These are phyloP conservation scores for Handroanthus guayacan DNA, from an alignment of 257 asterid genomes.

Conservation along the genomic window DNA sequence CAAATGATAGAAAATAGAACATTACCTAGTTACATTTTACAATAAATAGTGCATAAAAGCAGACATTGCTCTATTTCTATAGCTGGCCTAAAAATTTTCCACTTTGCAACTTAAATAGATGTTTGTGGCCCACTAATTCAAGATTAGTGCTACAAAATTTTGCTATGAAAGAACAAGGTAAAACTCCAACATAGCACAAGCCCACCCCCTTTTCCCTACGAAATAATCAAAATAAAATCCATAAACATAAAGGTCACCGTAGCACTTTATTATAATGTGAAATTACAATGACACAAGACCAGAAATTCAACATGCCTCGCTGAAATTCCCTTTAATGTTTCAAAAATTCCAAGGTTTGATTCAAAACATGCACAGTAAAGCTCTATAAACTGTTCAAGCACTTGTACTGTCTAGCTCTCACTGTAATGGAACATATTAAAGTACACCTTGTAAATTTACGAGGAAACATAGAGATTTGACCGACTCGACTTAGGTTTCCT, in stretches of 20 bases:
- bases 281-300: constrained; percentile 10
- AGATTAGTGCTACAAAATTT: too few species aligned
- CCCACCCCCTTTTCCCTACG: too few species aligned
- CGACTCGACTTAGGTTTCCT: constrained; percentile 9
- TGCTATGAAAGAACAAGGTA: too few species aligned
- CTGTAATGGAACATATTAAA: constrained; percentile 38
- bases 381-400: constrained; percentile 31
- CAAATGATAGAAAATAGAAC: too few species aligned
- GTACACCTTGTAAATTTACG: constrained; percentile 33
- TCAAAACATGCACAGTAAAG: constrained; percentile 29
- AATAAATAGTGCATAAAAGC: too few species aligned
- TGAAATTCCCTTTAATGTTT: constrained; percentile 16
- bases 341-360: constrained; percentile 28
- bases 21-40: too few species aligned
- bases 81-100: too few species aligned
- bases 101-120: too few species aligned
- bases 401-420: constrained; percentile 30
- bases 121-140: too few species aligned
- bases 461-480: background rate
- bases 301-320: constrained; percentile 15
- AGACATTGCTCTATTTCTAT: too few species aligned
- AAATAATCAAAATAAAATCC: background rate
- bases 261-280: constrained; percentile 26
- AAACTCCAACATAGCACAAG: too few species aligned
- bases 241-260: background rate